Evolutionary conservation across 2,329 filamentous ascomycete genomes (phyloP), one percentile per base, ranked within the genome.

Genomic region (Malbranchea zuffiana): DNA sequence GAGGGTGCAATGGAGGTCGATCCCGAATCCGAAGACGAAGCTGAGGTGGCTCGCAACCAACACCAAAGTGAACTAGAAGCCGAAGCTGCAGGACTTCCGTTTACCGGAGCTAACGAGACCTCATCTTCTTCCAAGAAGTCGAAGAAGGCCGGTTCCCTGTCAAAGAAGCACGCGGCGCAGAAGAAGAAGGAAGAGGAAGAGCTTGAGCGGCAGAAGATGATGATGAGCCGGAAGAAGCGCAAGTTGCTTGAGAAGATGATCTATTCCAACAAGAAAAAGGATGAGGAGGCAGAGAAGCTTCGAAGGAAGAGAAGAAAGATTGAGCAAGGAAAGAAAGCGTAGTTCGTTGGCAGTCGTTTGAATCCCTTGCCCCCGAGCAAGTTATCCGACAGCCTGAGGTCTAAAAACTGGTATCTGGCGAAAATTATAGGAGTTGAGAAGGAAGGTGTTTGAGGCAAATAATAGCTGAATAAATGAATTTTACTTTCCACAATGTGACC

Each of bases 191-290:
- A 90, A 55, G 78, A 81, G 3, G 90, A 96, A 61, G 87, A 96
- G 52, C 63, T 92, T 41, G 86, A 94, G 61, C 74, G 88, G 45
- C 80, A 84, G 59, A 95, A 94, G 75, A 90, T 92, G 67, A 98
- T 98, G 90, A 79, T 96, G 69, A 83, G 82, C 61, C 83, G 92
- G 62, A 90, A 92, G 75, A 98, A 96, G 78, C 74, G 90, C 53
- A 95, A 95, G 77, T 68, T 95, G 53, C 81, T 88, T 49, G 90
- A 96, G 69, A 90, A 95, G 69, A 98, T 98, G 84, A 72, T 86
- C 55, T 92, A 93, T 64, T 86, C 78, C 44, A 94, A 95, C 63
- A 87, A 80, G 65, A 87, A 90, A 72, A 83, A 85, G 69, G 88
- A 88, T 49, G 81, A 78, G 17, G 85, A 94, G 66, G 83, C 88